These are phyloP conservation scores for Metschnikowia dekortorum DNA, from an alignment of 805 yeast genomes.

Conservation along the genomic window DNA sequence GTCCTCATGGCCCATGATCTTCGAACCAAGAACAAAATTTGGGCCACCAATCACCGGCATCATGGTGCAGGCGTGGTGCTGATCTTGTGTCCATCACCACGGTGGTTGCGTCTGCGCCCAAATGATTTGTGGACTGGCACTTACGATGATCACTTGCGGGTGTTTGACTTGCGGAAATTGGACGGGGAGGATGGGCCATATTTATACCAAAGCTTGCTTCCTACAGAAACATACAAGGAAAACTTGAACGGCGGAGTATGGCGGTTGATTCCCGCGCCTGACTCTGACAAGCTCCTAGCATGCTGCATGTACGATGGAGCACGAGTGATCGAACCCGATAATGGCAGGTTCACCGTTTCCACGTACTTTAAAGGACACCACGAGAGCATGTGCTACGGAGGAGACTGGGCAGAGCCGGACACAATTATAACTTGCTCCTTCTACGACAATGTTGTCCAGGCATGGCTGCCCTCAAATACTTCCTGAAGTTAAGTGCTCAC, in stretches of 20 bases:
- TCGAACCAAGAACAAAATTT: conserved; percentile 34
- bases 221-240: conserved; percentile 39
- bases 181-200: conserved; percentile 34
- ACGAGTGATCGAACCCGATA: conserved; percentile 44
- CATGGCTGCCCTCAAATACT: conserved; percentile 48
- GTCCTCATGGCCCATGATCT: conserved; percentile 69
- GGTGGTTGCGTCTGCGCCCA: conserved; percentile 44
- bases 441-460: conserved; percentile 78
- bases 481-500: background rate
- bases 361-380: conserved; percentile 63
- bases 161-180: conserved; percentile 60
- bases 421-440: conserved; percentile 80
- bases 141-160: conserved; percentile 75
- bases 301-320: conserved; percentile 98
- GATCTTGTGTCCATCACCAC: conserved; percentile 45
- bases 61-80: conserved; percentile 93
- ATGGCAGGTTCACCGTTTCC: conserved; percentile 22
- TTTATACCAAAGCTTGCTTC: conserved; percentile 45
- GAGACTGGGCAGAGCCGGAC: conserved; percentile 66
- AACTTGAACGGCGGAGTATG: conserved; percentile 93
- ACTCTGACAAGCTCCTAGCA: conserved; percentile 49
- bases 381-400: conserved; percentile 93
- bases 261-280: conserved; percentile 70
- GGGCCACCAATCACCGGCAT: conserved; percentile 45
- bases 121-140: conserved; percentile 78